Base-by-base conservation (phyloP, 768 basidiomycete species). In the Terana coerulea region DNA sequence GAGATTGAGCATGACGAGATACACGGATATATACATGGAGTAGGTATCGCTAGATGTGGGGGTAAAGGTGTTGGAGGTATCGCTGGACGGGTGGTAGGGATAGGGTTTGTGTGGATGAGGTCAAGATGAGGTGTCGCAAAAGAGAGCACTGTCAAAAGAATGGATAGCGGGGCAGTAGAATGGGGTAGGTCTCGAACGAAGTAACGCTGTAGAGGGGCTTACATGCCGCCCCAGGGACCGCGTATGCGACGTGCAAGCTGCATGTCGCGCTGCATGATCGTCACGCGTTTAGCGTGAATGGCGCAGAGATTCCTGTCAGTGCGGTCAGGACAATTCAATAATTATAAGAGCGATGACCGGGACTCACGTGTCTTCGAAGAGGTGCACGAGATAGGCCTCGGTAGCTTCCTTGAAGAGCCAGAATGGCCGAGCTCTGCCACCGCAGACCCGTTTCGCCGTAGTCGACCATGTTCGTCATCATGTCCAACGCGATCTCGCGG, bases 321-420 rank as follows among this genome's bases (percentile, higher is more conserved):
- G 8, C 45, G 8, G 22, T 30, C 2, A 39, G 14, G 11, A 44
- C 6, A 24, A 33, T 31, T 24, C 5, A 45, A 3, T 25, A 25
- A 48, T 5, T 7, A 37, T 49, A 52, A 29, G 52, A 54, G 15
- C 30, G 17, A 22, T n/a, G n/a, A 3, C 26, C 17, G 41, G 47
- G 28, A 90, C 94, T 74, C 68, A 98, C 91, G 95, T 93, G 70
- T 99, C 97, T 70, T 99, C 97, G 57, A 99, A 98, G 37, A 98
- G 71, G 71, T 98, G 95, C 17, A 99, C 91, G 15, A 98, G 75
- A 61, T 81, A 97, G 12, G 94, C 92, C 67, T 97, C 94, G 21
- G 94, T 92, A 11, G 97, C 97, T 69, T 99, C 97, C 63, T n/a
- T 99, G 97, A 55, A 99, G 68, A 1, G 97, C 97, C 61, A 94